Percentiles rank a stretch among this genome's conserved stretches.
phyloP scores from a whole-genome alignment of 2,329 filamentous ascomycete genomes.

The Chrysoporthe austroafricana region DNA sequence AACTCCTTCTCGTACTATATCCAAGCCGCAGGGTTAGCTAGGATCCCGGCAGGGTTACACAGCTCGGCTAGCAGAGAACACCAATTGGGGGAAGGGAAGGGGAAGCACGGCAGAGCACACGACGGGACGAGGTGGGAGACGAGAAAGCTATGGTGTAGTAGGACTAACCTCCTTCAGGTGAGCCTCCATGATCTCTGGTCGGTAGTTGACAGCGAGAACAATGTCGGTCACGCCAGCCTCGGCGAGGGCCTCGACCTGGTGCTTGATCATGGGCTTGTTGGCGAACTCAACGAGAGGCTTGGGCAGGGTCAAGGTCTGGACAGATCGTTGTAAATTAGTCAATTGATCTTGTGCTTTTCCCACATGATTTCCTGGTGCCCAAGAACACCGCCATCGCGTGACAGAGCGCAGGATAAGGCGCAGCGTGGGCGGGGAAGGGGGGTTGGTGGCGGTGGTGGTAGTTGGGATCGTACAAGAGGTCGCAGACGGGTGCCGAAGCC shows the following conservation, averaged over 20 bases:
- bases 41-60: not conserved
- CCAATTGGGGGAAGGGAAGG: not conserved
- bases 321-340: constrained; percentile 30
- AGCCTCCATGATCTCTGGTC: constrained; percentile 96
- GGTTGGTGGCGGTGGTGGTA: constrained; percentile 17
- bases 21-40: constrained; percentile 3
- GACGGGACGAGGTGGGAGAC: not conserved
- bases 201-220: constrained; percentile 97
- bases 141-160: constrained; percentile 19
- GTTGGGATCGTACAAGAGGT: constrained; percentile 72
- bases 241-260: constrained; percentile 94
- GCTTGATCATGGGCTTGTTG: constrained; percentile 99
- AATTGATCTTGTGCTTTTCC: constrained; percentile 5
- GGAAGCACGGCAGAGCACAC: not conserved
- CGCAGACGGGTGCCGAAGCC: constrained; percentile 98
- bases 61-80: not conserved
- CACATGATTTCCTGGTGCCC: not conserved
- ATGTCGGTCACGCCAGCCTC: constrained; percentile 95
- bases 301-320: constrained; percentile 89
- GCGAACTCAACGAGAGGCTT: constrained; percentile 98
- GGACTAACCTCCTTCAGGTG: constrained; percentile 79
- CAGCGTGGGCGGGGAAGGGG: not conserved
- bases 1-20: constrained; percentile 84
- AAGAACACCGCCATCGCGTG: not conserved
- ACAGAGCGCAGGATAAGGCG: not conserved